Conservation (phyloP, 2,329 filamentous ascomycete genomes). For the Scedosporium minutisporum region DNA sequence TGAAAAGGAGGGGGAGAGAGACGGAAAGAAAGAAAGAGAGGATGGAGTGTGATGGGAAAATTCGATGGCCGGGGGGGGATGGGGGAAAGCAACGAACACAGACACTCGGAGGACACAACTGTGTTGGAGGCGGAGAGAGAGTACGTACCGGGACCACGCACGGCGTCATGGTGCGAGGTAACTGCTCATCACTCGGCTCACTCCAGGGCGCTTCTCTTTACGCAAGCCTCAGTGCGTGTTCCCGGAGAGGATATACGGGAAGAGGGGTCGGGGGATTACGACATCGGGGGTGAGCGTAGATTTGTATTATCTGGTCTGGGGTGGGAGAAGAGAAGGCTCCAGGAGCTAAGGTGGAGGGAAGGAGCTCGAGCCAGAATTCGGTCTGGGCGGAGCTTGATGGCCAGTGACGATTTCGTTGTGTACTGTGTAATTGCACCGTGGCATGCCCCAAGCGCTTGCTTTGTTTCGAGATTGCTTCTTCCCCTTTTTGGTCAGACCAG, state of each 20-base stretch:
- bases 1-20: background rate
- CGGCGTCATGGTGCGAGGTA: slow-evolving; percentile 1
- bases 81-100: background rate
- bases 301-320: background rate
- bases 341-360: background rate
- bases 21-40: background rate
- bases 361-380: background rate
- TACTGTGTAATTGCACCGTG: background rate
- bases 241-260: background rate
- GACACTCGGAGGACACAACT: background rate
- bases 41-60: background rate
- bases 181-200: background rate
- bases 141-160: background rate
- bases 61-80: background rate
- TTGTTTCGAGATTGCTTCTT: too few relatives aligned
- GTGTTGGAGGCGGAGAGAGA: background rate
- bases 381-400: background rate
- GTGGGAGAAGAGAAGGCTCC: background rate
- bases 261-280: background rate
- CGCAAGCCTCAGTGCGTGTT: background rate
- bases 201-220: background rate
- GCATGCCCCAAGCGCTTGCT: too few relatives aligned
- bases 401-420: background rate
- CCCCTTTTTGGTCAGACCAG: too few relatives aligned
- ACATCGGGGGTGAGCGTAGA: background rate